Evolutionary conservation across 148 eudicot species (phyloP).

Genomic region (Chenopodium formosanum): DNA sequence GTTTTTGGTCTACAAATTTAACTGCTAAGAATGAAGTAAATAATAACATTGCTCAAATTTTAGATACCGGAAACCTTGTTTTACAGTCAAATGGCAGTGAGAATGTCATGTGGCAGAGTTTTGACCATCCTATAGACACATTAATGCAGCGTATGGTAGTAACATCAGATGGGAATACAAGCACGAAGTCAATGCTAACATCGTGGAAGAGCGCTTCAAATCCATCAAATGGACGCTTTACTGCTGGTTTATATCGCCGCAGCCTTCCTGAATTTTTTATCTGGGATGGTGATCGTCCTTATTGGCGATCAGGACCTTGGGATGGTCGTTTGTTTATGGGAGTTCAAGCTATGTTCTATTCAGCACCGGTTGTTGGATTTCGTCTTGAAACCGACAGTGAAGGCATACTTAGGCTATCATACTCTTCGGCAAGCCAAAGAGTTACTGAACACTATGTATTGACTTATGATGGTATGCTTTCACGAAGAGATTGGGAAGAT

Average conservation of each 20-base stretch:
- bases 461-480: slow-evolving; percentile 23
- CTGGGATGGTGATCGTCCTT: slow-evolving; percentile 31
- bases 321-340: slow-evolving; percentile 33
- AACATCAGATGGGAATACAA: background rate
- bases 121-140: slow-evolving; percentile 31
- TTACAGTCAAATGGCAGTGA: slow-evolving; percentile 21
- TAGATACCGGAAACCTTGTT: slow-evolving; percentile 43
- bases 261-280: slow-evolving; percentile 18
- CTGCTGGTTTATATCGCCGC: slow-evolving; percentile 15
- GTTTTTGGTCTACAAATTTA: slow-evolving; percentile 37
- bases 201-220: slow-evolving; percentile 41
- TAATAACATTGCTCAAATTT: slow-evolving; percentile 26
- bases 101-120: slow-evolving; percentile 34
- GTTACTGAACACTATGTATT: slow-evolving; percentile 4
- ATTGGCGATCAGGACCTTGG: slow-evolving; percentile 48
- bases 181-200: background rate
- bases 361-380: background rate
- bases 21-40: background rate
- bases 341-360: background rate
- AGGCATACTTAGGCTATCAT: slow-evolving; percentile 16
- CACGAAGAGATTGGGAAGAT: slow-evolving; percentile 23
- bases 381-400: slow-evolving; percentile 11
- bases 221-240: slow-evolving; percentile 42
- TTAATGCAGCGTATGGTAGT: slow-evolving; percentile 24
- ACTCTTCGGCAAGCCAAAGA: slow-evolving; percentile 9